phyloP scores from a whole-genome alignment of 495 filamentous ascomycete genomes.

The Penicillium antarcticum region DNA sequence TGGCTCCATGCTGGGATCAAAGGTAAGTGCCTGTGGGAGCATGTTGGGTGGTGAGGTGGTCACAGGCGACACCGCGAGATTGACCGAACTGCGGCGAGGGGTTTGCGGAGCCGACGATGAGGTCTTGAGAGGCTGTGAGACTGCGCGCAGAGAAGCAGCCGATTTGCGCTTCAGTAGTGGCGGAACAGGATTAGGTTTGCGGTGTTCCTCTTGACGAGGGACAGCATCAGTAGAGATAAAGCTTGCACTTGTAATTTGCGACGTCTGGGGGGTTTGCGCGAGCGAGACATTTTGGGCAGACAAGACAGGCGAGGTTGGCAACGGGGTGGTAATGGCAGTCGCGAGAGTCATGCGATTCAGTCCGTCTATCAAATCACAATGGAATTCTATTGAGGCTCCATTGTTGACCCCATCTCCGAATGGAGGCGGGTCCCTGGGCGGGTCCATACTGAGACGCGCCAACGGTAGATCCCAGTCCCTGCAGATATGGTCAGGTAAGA shows the following conservation, averaged over 20 bases:
- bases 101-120: constrained; percentile 34
- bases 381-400: constrained; percentile 14
- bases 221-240: constrained; percentile 43
- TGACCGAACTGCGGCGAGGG: constrained; percentile 47
- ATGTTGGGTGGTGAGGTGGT: not conserved
- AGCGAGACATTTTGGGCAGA: constrained; percentile 27
- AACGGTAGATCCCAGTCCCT: not conserved
- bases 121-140: constrained; percentile 22
- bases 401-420: constrained; percentile 21
- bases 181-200: constrained; percentile 31
- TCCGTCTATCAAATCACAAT: constrained; percentile 31
- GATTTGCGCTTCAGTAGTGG: constrained; percentile 46
- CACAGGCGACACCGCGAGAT: constrained; percentile 31
- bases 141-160: constrained; percentile 40
- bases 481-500: not conserved
- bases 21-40: constrained; percentile 20
- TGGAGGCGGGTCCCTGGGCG: constrained; percentile 29
- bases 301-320: constrained; percentile 42
- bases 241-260: constrained; percentile 20
- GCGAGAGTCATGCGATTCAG: constrained; percentile 47
- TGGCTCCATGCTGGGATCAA: constrained; percentile 18
- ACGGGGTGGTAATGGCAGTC: constrained; percentile 39
- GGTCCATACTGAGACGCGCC: constrained; percentile 32
- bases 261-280: constrained; percentile 13
- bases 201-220: constrained; percentile 48